Evolutionary conservation across 2,329 filamentous ascomycete species (phyloP), one percentile per base, ranked within the genome.

Genomic region (Fusarium vanettenii): DNA sequence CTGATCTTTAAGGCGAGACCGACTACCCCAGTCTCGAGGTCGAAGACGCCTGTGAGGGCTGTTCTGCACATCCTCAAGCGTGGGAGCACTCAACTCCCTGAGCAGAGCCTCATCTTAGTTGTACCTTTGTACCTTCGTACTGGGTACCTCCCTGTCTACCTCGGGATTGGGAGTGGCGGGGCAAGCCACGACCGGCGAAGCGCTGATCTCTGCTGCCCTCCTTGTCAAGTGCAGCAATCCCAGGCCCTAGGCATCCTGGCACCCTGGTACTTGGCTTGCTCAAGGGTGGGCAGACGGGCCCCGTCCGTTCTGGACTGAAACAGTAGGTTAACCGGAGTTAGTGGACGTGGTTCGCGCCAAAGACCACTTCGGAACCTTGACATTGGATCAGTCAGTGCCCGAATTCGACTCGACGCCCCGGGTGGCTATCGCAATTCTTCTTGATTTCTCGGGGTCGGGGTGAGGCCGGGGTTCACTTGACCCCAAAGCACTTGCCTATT

Each of bases 1-100:
- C 72, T 73, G 66, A 25, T 66, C 74, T 74, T 59, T 60, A 70
- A 75, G 52, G 55, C 18, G 48, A 72, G 52, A 61, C 64, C 50
- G 66, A 31, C 33, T 39, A 56, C 68, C 60, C 59, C 18, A 43
- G 25, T 70, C 59, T 70, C 62, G 62, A 66, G 41, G 62, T 25
- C 20, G 50, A 33, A 72, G 41, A 31, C 52, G 61, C 25, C 62
- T 60, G 48, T 48, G 52, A 41, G 39, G 50, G 55, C 45, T 35
- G 33, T 35, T 35, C 55, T 27, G 20, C 33, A 35, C 18, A 37
- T 22, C 52, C 56, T 11, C 25, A 22, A 43, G 60, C 57, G 61
- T 41, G 72, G 72, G 69, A 29, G 45, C 56, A 22, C 60, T 45
- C 25, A 11, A 41, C 57, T 64, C 72, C 72, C 72, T 33, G 61